Evolutionary conservation across 331 rosid species (phyloP).

Genomic region (Acacia concinna): DNA sequence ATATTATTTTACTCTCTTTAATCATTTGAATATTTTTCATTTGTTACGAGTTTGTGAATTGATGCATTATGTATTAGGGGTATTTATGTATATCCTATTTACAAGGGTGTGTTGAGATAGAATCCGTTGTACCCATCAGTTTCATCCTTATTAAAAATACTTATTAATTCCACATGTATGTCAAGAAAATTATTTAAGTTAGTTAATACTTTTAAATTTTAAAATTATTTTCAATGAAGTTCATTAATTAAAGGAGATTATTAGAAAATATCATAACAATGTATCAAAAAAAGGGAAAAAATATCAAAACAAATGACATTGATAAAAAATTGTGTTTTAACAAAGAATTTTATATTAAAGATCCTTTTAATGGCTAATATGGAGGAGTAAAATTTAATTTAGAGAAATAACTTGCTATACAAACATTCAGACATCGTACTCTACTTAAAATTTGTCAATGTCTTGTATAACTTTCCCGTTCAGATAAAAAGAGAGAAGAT

Average conservation of each 20-base stretch:
- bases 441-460: not conserved
- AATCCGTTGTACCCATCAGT: not conserved
- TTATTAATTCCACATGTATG: not conserved
- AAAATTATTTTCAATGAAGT: not conserved
- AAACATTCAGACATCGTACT: not conserved
- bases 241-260: not conserved
- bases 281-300: no score
- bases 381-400: not conserved
- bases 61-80: not conserved
- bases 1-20: no score
- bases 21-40: not conserved
- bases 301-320: not conserved
- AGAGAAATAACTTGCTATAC: not conserved
- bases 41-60: not conserved
- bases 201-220: not conserved
- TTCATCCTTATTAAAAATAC: not conserved
- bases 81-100: not conserved
- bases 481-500: no score
- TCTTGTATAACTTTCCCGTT: not conserved
- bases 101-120: not conserved
- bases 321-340: no score
- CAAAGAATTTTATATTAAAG: not conserved
- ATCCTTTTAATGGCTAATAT: not conserved
- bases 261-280: not conserved
- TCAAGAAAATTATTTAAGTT: not conserved